Conservation (phyloP, 495 filamentous ascomycete species). For the Darksidea phi region DNA sequence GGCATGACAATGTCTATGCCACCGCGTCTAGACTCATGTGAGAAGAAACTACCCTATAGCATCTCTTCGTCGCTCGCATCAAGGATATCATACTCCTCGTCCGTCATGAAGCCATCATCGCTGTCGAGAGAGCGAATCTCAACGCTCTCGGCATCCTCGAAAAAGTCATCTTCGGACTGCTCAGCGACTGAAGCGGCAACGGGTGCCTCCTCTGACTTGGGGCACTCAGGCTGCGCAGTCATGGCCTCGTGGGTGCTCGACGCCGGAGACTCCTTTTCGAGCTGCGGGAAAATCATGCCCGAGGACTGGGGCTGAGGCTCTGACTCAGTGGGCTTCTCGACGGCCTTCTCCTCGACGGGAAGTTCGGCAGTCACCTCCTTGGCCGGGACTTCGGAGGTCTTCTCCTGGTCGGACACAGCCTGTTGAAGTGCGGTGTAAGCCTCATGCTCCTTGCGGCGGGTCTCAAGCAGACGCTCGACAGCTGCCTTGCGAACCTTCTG, state of each 20-base stretch:
- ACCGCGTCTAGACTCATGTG: too few species aligned
- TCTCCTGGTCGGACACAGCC: background rate
- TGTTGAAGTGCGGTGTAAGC: background rate
- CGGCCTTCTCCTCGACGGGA: constrained; percentile 23
- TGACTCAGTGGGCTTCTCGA: constrained; percentile 29
- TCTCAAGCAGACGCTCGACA: constrained; percentile 23
- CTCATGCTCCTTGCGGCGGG: constrained; percentile 17
- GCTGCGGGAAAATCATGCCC: constrained; percentile 96
- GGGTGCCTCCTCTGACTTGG: constrained; percentile 11
- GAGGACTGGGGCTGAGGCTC: constrained; percentile 39
- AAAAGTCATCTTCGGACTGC: constrained; percentile 27
- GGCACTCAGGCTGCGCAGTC: constrained; percentile 24
- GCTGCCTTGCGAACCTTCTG: constrained; percentile 17
- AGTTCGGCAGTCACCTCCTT: constrained; percentile 31
- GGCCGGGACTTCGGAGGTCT: constrained; percentile 7
- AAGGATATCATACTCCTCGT: constrained; percentile 96
- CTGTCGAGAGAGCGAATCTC: constrained; percentile 50
- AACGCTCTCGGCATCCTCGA: constrained; percentile 43
- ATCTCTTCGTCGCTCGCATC: constrained; percentile 90
- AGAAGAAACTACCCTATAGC: constrained; percentile 1
- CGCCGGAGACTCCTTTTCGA: constrained; percentile 89
- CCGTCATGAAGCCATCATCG: constrained; percentile 79
- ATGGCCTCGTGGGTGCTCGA: constrained; percentile 69
- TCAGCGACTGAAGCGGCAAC: constrained; percentile 16
- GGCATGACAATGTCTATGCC: background rate